A percentile compares a stretch with the other conserved stretches of the same genome.
Evolutionary conservation across 2,329 filamentous ascomycete species (phyloP).

Genomic region (Trichoderma cornu-damae): DNA sequence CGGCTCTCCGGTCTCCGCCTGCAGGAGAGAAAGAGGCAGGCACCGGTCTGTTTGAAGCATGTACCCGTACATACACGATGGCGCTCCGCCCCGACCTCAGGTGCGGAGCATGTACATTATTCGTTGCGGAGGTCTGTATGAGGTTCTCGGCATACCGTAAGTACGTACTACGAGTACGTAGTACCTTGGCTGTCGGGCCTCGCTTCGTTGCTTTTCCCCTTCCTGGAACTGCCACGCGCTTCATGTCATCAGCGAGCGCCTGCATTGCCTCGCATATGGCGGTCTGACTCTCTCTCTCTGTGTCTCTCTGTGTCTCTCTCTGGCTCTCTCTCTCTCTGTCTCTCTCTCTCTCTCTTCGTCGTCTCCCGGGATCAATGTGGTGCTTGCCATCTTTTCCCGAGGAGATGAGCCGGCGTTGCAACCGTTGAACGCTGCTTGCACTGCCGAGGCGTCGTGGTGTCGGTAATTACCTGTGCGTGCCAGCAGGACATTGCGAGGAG

Average conservation of each 20-base stretch:
- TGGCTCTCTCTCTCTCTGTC: too few relatives aligned
- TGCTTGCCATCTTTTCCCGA: background rate
- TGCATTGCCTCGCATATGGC: conserved; percentile 16
- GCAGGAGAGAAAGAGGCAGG: background rate
- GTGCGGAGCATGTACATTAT: too few relatives aligned
- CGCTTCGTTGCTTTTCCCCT: background rate
- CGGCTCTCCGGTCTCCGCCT: conserved; percentile 13
- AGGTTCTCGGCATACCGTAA: too few relatives aligned
- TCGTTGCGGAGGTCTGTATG: too few relatives aligned
- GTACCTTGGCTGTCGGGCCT: background rate
- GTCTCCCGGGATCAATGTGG: background rate
- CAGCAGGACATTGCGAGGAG: background rate
- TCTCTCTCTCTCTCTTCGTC: too few relatives aligned
- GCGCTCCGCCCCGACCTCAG: background rate
- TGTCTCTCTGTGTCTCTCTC: too few relatives aligned
- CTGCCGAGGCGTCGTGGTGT: background rate
- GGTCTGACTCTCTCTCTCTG: too few relatives aligned
- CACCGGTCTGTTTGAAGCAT: background rate
- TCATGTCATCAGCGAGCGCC: background rate
- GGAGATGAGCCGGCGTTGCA: background rate
- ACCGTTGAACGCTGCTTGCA: background rate
- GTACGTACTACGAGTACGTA: too few relatives aligned
- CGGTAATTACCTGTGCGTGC: background rate
- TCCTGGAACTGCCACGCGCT: background rate
- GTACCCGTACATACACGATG: conserved; percentile 3